Percentiles rank a stretch among this genome's conserved stretches.
Conservation (phyloP, 2,329 filamentous ascomycete species). For the Cordyceps fumosorosea region DNA sequence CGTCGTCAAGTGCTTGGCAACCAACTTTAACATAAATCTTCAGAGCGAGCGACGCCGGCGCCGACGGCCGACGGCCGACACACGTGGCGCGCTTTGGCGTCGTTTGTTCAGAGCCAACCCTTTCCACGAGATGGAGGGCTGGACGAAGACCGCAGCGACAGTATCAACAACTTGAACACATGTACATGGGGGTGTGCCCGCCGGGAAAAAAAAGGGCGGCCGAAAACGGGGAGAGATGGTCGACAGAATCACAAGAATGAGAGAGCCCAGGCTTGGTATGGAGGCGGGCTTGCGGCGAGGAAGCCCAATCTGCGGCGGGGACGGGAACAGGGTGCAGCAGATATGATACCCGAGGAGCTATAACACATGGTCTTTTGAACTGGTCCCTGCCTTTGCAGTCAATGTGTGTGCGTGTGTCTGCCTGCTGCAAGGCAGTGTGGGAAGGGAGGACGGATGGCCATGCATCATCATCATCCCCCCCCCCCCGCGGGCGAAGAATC, state of each 20-base stretch:
- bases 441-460: background rate
- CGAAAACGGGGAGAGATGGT: background rate
- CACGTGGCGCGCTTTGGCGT: background rate
- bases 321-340: background rate
- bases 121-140: background rate
- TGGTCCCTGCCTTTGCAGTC: background rate
- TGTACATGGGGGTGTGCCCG: background rate
- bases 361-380: background rate
- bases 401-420: background rate
- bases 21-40: background rate
- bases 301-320: background rate
- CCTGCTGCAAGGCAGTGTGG: background rate
- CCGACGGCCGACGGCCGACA: background rate
- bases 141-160: background rate
- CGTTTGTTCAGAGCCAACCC: background rate
- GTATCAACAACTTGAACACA: background rate
- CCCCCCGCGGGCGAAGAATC: background rate
- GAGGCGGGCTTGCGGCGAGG: background rate
- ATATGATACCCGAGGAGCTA: slow-evolving; percentile 4
- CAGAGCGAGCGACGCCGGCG: background rate
- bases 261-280: background rate
- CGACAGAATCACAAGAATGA: background rate
- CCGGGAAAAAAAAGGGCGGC: background rate
- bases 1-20: background rate
- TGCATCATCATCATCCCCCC: background rate